Conservation (phyloP, 306 rosid species). For the Canavalia gladiata region DNA sequence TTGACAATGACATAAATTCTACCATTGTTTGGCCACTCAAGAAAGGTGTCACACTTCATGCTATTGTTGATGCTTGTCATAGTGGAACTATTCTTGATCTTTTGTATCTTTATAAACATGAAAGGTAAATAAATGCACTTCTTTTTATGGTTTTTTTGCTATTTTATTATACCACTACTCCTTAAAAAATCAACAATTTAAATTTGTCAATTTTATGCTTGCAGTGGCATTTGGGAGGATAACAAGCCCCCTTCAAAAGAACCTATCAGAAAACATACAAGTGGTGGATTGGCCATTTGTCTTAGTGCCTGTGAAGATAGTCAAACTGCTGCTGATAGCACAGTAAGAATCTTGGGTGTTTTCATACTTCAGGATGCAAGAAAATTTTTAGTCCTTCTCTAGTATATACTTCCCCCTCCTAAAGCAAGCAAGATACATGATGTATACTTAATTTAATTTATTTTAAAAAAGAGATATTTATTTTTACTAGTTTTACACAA, state of each 20-base stretch:
- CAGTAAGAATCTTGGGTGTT: constrained; percentile 52
- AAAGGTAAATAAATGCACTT: constrained; percentile 52
- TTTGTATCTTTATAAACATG: constrained; percentile 50
- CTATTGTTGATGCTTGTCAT: constrained; percentile 87
- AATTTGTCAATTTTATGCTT: neutral
- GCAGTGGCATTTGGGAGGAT: constrained; percentile 61
- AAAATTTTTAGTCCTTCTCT: too few species aligned
- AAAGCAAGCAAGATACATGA: too few species aligned
- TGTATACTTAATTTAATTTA: too few species aligned
- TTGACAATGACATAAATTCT: constrained; percentile 69
- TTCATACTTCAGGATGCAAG: neutral
- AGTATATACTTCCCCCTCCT: too few species aligned
- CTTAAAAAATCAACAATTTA: neutral
- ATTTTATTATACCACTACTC: neutral
- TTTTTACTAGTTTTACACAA: too few species aligned
- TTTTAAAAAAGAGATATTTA: too few species aligned
- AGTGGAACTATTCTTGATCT: constrained; percentile 93
- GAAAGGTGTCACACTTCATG: constrained; percentile 73
- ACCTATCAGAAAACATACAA: constrained; percentile 58
- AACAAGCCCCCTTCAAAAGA: constrained; percentile 68
- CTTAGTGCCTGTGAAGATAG: constrained; percentile 80
- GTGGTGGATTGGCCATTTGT: constrained; percentile 75
- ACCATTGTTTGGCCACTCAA: constrained; percentile 80
- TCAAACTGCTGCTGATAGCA: constrained; percentile 73
- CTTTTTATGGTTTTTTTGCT: neutral